Evolutionary conservation across 371 early-diverging fungal species (phyloP).

Genomic region (Nosema muscidifuracis): DNA sequence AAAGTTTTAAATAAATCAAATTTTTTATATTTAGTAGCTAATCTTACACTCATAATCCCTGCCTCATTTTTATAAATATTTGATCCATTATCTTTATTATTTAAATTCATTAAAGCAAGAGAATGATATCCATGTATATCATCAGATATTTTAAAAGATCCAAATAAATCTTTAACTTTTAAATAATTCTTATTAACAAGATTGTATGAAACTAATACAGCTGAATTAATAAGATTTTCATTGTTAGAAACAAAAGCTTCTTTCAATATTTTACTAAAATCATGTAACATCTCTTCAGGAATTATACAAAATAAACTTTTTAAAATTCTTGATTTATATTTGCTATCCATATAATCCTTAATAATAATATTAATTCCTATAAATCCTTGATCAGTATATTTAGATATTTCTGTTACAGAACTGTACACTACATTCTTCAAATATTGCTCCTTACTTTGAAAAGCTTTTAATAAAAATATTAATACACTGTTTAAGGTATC

Average conservation of each 20-base stretch:
- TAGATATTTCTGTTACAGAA: constrained; percentile 31
- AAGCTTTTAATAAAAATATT: constrained; percentile 51
- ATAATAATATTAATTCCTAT: constrained; percentile 55
- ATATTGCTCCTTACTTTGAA: constrained; percentile 56
- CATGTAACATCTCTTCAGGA: constrained; percentile 56
- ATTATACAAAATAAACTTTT: constrained; percentile 53
- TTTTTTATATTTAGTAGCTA: not conserved
- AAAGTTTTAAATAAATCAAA: constrained; percentile 16
- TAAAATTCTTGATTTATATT: constrained; percentile 42
- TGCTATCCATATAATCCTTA: constrained; percentile 42
- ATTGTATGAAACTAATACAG: constrained; percentile 37
- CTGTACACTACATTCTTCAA: constrained; percentile 49
- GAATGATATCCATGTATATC: constrained; percentile 49
- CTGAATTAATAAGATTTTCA: constrained; percentile 32
- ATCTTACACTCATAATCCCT: constrained; percentile 25
- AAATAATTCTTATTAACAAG: constrained; percentile 40
- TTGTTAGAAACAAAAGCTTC: constrained; percentile 40
- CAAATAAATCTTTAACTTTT: constrained; percentile 29
- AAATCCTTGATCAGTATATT: constrained; percentile 48
- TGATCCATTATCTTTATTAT: constrained; percentile 14
- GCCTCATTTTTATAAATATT: constrained; percentile 12
- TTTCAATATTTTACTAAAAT: constrained; percentile 58
- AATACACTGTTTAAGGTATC: constrained; percentile 47
- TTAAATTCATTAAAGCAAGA: constrained; percentile 21
- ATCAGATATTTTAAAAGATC: constrained; percentile 31